phyloP scores from a whole-genome alignment of 2,329 filamentous ascomycete genomes.

The Xylariales sp. region DNA sequence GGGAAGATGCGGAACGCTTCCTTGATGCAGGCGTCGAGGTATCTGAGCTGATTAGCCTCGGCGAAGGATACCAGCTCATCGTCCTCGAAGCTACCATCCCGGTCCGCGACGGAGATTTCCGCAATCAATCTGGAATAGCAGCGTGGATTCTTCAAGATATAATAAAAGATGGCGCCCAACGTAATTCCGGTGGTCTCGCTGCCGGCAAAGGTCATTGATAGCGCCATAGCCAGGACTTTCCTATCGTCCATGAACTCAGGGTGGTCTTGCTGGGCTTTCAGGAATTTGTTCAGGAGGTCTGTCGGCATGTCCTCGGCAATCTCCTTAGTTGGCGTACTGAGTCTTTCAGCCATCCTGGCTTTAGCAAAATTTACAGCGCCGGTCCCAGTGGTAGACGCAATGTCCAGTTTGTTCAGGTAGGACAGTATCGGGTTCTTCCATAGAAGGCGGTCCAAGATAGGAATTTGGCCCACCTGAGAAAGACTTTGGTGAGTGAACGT shows the following conservation, averaged over 20 bases:
- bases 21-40: slow-evolving; percentile 74
- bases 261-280: slow-evolving; percentile 61
- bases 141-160: slow-evolving; percentile 59
- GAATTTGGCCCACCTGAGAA: slow-evolving; percentile 67
- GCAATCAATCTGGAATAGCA: slow-evolving; percentile 50
- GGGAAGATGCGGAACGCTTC: slow-evolving; percentile 76
- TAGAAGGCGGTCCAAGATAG: slow-evolving; percentile 63
- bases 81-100: slow-evolving; percentile 45
- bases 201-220: slow-evolving; percentile 71
- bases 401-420: no score
- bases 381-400: no score
- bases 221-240: slow-evolving; percentile 65
- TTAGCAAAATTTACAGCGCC: slow-evolving; percentile 71
- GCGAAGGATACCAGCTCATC: slow-evolving; percentile 61
- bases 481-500: background rate
- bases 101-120: slow-evolving; percentile 59
- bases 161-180: slow-evolving; percentile 69
- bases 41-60: slow-evolving; percentile 66
- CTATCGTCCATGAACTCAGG: slow-evolving; percentile 69
- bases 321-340: slow-evolving; percentile 36
- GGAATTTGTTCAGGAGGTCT: slow-evolving; percentile 69
- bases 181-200: slow-evolving; percentile 78
- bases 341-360: slow-evolving; percentile 61
- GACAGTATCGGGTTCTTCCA: slow-evolving; percentile 77
- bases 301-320: slow-evolving; percentile 34